phyloP scores from a whole-genome alignment of 106 monocot genomes.

The Allium fistulosum region DNA sequence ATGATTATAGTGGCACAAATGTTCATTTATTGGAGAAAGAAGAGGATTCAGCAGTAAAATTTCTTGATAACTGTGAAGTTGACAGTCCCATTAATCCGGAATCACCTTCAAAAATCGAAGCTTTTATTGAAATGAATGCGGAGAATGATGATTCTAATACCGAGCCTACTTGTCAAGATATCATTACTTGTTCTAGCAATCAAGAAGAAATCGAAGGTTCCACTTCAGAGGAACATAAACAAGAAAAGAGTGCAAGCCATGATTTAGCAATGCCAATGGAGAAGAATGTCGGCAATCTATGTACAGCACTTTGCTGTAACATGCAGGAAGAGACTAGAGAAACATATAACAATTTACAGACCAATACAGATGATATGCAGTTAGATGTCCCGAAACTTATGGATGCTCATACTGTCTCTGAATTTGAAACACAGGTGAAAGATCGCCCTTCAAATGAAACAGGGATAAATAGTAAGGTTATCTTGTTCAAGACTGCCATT shows the following conservation, averaged over 20 bases:
- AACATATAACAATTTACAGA: background rate
- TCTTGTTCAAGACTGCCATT: background rate
- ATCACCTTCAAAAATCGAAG: background rate
- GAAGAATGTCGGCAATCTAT: background rate
- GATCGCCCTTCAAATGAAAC: background rate
- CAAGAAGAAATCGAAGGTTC: background rate
- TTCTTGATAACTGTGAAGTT: background rate
- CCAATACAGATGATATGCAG: background rate
- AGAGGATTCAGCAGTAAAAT: constrained; percentile 4
- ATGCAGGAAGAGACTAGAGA: constrained; percentile 8
- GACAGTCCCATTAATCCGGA: constrained; percentile 5
- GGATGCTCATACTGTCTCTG: background rate
- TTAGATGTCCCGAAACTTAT: background rate
- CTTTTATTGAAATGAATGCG: background rate
- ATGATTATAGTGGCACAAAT: background rate
- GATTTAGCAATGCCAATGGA: background rate
- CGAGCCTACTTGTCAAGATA: background rate
- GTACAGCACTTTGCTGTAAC: background rate
- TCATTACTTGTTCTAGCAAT: background rate
- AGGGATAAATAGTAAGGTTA: background rate
- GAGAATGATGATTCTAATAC: background rate
- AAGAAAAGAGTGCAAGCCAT: background rate
- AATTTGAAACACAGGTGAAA: constrained; percentile 5
- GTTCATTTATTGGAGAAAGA: background rate
- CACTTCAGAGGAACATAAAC: constrained; percentile 5